Base-by-base conservation (phyloP, 768 basidiomycete genomes). In the Auricularia heimuer region DNA sequence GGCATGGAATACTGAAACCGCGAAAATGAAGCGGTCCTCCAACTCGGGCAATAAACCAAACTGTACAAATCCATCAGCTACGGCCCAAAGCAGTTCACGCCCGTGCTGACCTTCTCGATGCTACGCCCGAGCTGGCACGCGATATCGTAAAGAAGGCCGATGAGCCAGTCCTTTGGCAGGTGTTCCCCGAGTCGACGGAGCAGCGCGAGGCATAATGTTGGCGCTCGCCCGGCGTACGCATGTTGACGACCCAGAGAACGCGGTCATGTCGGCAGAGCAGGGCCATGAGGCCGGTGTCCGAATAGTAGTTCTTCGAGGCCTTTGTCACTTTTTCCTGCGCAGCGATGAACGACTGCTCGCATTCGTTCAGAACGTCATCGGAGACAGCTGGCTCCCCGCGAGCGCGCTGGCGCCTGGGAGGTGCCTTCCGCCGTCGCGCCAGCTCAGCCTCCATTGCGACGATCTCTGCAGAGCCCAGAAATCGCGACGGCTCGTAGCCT, bases 1-100 rank as follows among this genome's bases (percentile, higher is more conserved):
- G 0, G 74, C 76, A 66, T 81, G 79, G 73, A 80, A 75, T 1
- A 74, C 77, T 3, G 71, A 73, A 0, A 75, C 76, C 0, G 71
- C 73, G 54, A 77, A 77, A 0, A 51, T 14, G 3, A 79, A 6
- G 0, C 75, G 69, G 3, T 61, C 42, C 0, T 51, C 37, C 35
- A 76, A 64, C 36, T 65, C 62, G 0, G 37, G 14, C 0, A 69
- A 51, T 36, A 65, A 51, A 33, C 54, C 67, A 24, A 54, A 69
- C 66, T 69, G 14, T 45, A 36, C 7, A 44, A 3, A 3, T 42
- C 29, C 7, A 29, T 39, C 6, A 35, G 56, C 21, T 37, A 56
- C 45, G 33, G 33, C 18, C 29, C 42, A 29, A 33, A 54, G n/a
- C n/a, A n/a, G n/a, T n/a, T 58, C 4, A 10, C 11, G 56, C 16